Percentiles rank a stretch among this genome's conserved stretches.
phyloP scores from a whole-genome alignment of 2,329 filamentous ascomycete genomes.

The Rhynchosporium graminicola region DNA sequence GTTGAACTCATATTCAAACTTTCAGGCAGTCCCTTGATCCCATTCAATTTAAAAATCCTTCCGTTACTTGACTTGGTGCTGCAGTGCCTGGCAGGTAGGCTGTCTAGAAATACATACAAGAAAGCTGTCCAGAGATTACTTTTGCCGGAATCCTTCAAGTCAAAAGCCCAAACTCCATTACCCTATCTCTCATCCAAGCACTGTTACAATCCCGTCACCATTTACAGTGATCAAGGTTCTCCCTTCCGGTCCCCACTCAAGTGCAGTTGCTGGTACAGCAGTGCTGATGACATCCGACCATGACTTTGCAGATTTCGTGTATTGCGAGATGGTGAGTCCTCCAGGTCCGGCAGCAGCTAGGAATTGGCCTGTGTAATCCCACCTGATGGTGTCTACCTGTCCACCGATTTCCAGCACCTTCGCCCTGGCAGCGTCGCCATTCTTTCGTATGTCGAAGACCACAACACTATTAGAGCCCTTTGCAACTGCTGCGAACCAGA shows the following conservation, averaged over 20 bases:
- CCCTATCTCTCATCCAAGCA: conserved; percentile 54
- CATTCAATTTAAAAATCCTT: not conserved
- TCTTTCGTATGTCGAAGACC: conserved; percentile 90
- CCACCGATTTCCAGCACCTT: conserved; percentile 87
- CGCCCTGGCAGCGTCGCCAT: conserved; percentile 76
- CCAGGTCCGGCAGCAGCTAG: conserved; percentile 78
- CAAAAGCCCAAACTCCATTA: conserved; percentile 40
- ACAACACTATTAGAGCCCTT: conserved; percentile 77
- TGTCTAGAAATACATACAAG: conserved; percentile 35
- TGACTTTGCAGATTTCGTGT: conserved; percentile 79
- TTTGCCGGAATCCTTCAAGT: conserved; percentile 29
- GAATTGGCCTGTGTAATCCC: conserved; percentile 96
- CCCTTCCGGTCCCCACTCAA: conserved; percentile 77
- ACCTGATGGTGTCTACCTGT: conserved; percentile 73
- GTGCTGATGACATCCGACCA: conserved; percentile 87
- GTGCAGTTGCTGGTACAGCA: conserved; percentile 69
- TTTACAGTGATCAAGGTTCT: conserved; percentile 75
- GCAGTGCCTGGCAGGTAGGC: conserved; percentile 17
- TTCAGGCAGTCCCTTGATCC: not conserved
- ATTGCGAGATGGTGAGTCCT: conserved; percentile 86
- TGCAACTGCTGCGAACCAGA: conserved; percentile 84
- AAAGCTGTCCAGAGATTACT: conserved; percentile 31
- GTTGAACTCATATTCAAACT: not conserved
- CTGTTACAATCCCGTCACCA: conserved; percentile 71
- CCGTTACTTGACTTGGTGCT: conserved; percentile 1